Conservation (phyloP, 345 rosid species). For the Populus tremula region DNA sequence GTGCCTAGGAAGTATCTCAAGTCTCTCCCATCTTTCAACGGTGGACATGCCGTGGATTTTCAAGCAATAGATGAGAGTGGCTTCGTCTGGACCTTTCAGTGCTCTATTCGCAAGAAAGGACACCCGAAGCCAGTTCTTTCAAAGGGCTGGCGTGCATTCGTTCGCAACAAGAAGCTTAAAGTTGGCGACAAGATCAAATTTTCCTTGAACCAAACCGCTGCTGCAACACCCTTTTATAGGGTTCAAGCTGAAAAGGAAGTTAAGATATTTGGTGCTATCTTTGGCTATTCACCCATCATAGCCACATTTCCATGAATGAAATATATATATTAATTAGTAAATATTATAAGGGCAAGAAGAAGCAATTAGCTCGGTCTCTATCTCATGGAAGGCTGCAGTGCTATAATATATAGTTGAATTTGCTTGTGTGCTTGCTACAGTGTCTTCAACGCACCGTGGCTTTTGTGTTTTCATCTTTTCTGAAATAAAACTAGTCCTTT, state of each 20-base stretch:
- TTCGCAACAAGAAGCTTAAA: neutral
- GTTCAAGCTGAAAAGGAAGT: neutral
- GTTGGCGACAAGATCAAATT: neutral
- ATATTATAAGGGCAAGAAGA: no score
- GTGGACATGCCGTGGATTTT: neutral
- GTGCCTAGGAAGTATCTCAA: neutral
- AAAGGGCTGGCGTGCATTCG: neutral
- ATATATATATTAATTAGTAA: no score
- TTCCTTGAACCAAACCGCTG: neutral
- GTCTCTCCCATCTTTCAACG: neutral
- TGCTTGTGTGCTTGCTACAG: no score
- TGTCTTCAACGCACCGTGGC: no score
- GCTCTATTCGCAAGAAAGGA: neutral
- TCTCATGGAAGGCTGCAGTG: no score
- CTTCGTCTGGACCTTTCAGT: neutral
- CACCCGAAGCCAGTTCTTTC: neutral
- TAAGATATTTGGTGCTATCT: neutral
- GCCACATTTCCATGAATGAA: neutral
- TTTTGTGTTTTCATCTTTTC: no score
- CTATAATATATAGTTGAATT: no score
- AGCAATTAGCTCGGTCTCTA: no score
- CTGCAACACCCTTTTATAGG: neutral
- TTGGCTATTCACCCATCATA: neutral
- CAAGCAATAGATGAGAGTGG: neutral
- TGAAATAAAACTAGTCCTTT: no score